Evolutionary conservation across 257 asterid genomes (phyloP), one percentile per base, ranked within the genome.

Genomic region (Gardenia jasminoides): DNA sequence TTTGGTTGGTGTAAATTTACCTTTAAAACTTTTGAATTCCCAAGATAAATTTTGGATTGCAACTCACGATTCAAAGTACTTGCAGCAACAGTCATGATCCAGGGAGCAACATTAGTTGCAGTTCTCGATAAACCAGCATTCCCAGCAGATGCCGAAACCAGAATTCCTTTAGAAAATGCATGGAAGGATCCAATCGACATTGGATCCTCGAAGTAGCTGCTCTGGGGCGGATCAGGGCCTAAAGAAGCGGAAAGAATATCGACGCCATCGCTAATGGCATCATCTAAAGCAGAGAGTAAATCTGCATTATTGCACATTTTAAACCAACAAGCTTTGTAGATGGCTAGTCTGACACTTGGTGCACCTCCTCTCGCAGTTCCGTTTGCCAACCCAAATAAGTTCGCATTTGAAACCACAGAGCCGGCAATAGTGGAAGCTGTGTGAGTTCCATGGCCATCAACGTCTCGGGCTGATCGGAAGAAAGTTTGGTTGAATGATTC

Each of bases 281-380:
- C 89, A 7, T 92, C 96, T 78, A 92, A 75, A 0, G 88, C 97
- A 10, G 93, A 91, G 3, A 92, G 85, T 43, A 91, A 76, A 44
- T 92, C 97, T 17, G 96, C 88, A 44, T 90, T 91, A 2, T 79
- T 78, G 70, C 96, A 90, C 3, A 88, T 88, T 8, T 85, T 80
- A 36, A 79, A 56, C 93, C 94, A 89, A 79, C 97, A 91, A 17
- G 88, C 96, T 50, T 87, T 87, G 71, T 92, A 92, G 15, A 90
- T 65, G 20, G 97, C 94, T 17, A 92, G 43, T 69, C 97, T 81
- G 24, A 96, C 93, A 66, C 85, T 82, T 24, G 88, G 76, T 17
- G 93, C 94, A 89, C 92, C 92, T n/a, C 97, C 97, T 5, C 96
- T 81, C 20, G 93, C 94, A 6, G 79, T 85, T 6, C 93, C 97